Conservation (phyloP, 179 eudicot genomes). For the Silene vulgaris region DNA sequence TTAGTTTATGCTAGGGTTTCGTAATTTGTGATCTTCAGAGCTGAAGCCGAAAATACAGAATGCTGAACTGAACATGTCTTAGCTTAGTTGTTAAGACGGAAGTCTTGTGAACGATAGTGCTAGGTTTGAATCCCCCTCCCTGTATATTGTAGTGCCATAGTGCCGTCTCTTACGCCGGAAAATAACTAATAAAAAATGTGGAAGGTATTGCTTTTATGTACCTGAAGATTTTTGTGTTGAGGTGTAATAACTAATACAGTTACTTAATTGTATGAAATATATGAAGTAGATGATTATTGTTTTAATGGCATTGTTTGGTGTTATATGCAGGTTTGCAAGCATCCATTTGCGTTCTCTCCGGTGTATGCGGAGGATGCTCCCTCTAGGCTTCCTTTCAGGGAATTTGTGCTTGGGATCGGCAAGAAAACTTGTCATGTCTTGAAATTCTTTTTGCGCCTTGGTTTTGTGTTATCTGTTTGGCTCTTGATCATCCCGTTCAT, state of each 20-base stretch:
- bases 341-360: slow-evolving; percentile 87
- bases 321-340: slow-evolving; percentile 83
- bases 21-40: neutral
- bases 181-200: neutral
- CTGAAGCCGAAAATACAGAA: neutral
- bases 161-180: no score
- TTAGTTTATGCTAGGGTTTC: neutral
- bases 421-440: slow-evolving; percentile 83
- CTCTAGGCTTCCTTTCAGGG: slow-evolving; percentile 78
- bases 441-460: slow-evolving; percentile 86
- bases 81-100: neutral
- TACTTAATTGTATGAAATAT: neutral
- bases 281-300: neutral
- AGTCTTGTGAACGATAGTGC: neutral
- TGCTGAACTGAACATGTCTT: no score
- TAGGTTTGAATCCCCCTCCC: neutral
- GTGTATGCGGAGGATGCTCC: slow-evolving; percentile 95
- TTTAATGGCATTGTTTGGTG: slow-evolving; percentile 6
- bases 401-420: slow-evolving; percentile 76
- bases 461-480: slow-evolving; percentile 94
- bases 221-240: neutral
- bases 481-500: slow-evolving; percentile 89
- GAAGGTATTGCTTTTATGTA: neutral
- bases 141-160: no score
- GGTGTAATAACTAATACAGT: neutral